phyloP scores from a whole-genome alignment of 2,329 filamentous ascomycete genomes.

The Fusarium lateritium region DNA sequence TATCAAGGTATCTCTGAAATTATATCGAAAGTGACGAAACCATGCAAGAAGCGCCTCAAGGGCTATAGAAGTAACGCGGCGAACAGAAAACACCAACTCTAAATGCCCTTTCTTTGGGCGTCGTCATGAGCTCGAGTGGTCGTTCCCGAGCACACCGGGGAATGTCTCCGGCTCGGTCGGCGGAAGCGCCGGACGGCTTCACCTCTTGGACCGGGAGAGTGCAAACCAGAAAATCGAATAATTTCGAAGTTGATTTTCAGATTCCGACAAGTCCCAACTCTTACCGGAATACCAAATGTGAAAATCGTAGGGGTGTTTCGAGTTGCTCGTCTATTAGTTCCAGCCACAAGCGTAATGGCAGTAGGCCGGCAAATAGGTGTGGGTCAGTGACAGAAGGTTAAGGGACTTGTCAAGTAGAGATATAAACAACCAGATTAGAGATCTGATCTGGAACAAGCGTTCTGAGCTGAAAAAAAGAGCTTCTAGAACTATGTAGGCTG shows the following conservation, averaged over 20 bases:
- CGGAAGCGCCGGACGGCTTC: slow-evolving; percentile 49
- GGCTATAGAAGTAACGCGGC: slow-evolving; percentile 7
- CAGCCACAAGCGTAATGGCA: slow-evolving; percentile 44
- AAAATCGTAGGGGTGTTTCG: slow-evolving; percentile 26
- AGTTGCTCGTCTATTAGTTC: slow-evolving; percentile 43
- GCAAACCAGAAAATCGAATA: slow-evolving; percentile 26
- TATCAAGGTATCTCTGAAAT: slow-evolving; percentile 19
- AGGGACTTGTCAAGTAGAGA: slow-evolving; percentile 5
- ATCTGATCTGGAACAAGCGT: slow-evolving; percentile 14
- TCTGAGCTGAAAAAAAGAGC: slow-evolving; percentile 1
- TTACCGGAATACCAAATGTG: slow-evolving; percentile 13
- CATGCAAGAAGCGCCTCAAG: slow-evolving; percentile 11
- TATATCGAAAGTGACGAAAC: slow-evolving; percentile 10
- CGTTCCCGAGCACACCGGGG: slow-evolving; percentile 41
- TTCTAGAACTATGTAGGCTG: slow-evolving; percentile 13
- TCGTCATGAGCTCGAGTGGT: slow-evolving; percentile 32
- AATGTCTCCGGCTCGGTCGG: slow-evolving; percentile 36
- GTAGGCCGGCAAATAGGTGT: slow-evolving; percentile 38
- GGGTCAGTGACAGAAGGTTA: slow-evolving; percentile 41
- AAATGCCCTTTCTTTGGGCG: slow-evolving; percentile 23
- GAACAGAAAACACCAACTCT: slow-evolving; percentile 21
- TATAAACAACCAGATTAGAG: slow-evolving; percentile 2
- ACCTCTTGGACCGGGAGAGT: slow-evolving; percentile 36
- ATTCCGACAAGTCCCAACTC: slow-evolving; percentile 15
- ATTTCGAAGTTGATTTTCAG: slow-evolving; percentile 14